phyloP scores from a whole-genome alignment of 1,139 yeast genomes.

The Saccharomycopsis hybrid region DNA sequence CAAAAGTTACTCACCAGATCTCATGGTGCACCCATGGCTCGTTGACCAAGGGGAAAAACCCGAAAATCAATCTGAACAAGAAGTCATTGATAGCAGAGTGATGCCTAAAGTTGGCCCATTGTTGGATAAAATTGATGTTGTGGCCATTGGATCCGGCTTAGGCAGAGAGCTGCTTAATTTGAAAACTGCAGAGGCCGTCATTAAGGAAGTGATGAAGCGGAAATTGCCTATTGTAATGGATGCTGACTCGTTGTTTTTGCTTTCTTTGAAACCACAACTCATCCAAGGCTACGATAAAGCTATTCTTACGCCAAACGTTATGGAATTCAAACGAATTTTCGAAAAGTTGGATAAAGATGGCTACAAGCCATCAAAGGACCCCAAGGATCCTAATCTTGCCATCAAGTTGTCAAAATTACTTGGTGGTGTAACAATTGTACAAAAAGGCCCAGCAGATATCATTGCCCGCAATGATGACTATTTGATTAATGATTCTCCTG shows the following conservation, averaged over 20 bases:
- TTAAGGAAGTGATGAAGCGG: constrained; percentile 47
- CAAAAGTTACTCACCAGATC: constrained; percentile 82
- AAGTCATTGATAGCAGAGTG: constrained; percentile 35
- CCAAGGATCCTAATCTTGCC: constrained; percentile 28
- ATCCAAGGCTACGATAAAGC: constrained; percentile 49
- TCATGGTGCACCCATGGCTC: constrained; percentile 94
- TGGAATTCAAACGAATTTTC: constrained; percentile 69
- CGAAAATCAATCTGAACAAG: constrained; percentile 23
- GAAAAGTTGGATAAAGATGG: constrained; percentile 28
- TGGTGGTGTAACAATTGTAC: constrained; percentile 59
- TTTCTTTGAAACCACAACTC: constrained; percentile 50
- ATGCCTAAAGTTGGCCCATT: constrained; percentile 50
- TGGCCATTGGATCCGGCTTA: constrained; percentile 90
- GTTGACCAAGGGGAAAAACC: constrained; percentile 29
- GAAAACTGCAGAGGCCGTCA: constrained; percentile 48
- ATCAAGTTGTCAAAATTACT: constrained; percentile 47
- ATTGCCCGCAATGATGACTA: constrained; percentile 46
- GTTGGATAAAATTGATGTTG: constrained; percentile 65
- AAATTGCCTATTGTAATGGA: constrained; percentile 69
- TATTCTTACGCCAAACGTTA: constrained; percentile 81
- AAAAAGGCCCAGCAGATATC: constrained; percentile 65
- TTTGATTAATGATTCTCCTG: constrained; percentile 40
- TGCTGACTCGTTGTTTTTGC: constrained; percentile 76
- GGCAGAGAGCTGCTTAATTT: constrained; percentile 76
- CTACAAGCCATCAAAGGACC: constrained; percentile 31